Conservation (phyloP, 352 stramenopile species). For the Phytopythium boreale region DNA sequence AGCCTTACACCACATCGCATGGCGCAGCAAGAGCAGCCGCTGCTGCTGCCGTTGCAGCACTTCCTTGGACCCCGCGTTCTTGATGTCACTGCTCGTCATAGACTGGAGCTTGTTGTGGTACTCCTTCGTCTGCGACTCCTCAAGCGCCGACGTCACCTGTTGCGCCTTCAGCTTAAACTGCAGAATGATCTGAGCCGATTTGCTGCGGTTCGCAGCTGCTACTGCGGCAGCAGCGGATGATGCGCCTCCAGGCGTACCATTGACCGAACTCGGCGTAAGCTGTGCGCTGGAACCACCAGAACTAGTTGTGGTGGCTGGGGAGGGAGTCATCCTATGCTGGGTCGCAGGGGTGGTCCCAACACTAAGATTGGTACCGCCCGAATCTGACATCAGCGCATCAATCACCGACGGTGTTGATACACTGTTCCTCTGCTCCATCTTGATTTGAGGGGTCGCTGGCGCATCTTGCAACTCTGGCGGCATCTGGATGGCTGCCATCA, state of each 20-base stretch:
- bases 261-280: constrained; percentile 8
- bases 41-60: constrained; percentile 98
- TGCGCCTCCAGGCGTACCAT: constrained; percentile 7
- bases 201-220: constrained; percentile 46
- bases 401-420: constrained; percentile 31
- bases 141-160: constrained; percentile 77
- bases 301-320: neutral
- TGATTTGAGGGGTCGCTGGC: constrained; percentile 24
- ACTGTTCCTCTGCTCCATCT: constrained; percentile 28
- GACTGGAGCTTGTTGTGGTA: constrained; percentile 85
- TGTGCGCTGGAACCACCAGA: neutral
- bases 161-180: constrained; percentile 78
- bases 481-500: constrained; percentile 65
- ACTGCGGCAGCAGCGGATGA: constrained; percentile 22
- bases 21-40: constrained; percentile 94
- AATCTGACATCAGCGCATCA: constrained; percentile 45
- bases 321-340: neutral
- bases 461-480: constrained; percentile 62
- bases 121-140: constrained; percentile 74
- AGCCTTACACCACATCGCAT: constrained; percentile 98
- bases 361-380: neutral
- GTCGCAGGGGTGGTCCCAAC: neutral
- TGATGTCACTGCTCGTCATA: constrained; percentile 74
- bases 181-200: constrained; percentile 77
- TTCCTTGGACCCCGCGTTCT: constrained; percentile 84